A percentile compares a stretch with the other conserved stretches of the same genome.
Conservation (phyloP, 768 basidiomycete species). For the Calocera cornea region DNA sequence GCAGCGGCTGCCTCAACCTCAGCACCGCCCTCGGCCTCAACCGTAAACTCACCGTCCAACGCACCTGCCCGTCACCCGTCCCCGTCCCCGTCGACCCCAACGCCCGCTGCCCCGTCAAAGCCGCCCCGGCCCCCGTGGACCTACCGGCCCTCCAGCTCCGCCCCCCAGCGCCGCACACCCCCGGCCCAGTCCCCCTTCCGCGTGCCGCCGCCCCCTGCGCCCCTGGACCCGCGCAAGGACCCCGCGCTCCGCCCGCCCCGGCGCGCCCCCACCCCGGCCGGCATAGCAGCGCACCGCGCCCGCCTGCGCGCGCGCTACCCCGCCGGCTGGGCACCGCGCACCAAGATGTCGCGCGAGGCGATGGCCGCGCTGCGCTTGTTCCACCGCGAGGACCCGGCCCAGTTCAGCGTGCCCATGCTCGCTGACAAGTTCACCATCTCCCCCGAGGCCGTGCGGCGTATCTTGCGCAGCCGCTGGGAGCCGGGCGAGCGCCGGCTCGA, state of each 20-base stretch:
- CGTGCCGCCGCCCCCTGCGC: neutral
- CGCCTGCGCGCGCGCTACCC: conserved; percentile 8
- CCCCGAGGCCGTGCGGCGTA: conserved; percentile 66
- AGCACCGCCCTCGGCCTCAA: too few relatives aligned
- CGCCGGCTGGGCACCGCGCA: conserved; percentile 53
- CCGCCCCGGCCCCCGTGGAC: too few relatives aligned
- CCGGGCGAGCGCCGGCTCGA: conserved; percentile 35
- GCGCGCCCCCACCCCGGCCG: neutral
- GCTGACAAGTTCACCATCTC: conserved; percentile 66
- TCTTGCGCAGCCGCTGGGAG: conserved; percentile 62
- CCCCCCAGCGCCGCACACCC: too few relatives aligned
- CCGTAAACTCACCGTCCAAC: too few relatives aligned
- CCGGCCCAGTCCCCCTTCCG: too few relatives aligned
- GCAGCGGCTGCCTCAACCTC: too few relatives aligned
- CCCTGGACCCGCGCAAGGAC: neutral
- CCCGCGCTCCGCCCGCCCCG: neutral
- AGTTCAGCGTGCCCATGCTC: conserved; percentile 53
- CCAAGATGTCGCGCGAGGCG: conserved; percentile 66
- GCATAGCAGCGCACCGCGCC: neutral
- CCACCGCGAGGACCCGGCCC: conserved; percentile 46
- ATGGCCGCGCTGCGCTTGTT: conserved; percentile 68
- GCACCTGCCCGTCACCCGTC: too few relatives aligned
- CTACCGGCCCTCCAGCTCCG: too few relatives aligned
- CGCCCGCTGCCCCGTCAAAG: too few relatives aligned
- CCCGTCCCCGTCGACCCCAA: too few relatives aligned